Percentiles rank a stretch among this genome's conserved stretches.
Conservation (phyloP, 139 green algal genomes). For the Chlorella sorokiniana region DNA sequence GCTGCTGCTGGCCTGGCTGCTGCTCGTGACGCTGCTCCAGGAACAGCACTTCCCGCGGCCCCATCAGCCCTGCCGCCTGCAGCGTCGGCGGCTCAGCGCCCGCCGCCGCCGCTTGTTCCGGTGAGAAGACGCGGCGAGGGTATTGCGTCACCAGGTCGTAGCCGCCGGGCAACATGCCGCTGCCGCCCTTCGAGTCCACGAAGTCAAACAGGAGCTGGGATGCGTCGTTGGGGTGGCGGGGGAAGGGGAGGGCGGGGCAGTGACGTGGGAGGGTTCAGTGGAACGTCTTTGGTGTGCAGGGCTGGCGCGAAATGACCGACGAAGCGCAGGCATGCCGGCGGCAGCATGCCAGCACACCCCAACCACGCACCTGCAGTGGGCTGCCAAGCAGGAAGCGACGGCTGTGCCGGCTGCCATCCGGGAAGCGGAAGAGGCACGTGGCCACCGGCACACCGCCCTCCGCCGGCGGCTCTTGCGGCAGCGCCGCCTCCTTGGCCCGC, state of each 20-base stretch:
- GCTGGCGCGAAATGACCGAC: neutral
- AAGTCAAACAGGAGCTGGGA: constrained; percentile 73
- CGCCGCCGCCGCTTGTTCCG: neutral
- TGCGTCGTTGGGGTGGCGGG: too few relatives aligned
- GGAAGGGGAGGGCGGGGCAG: neutral
- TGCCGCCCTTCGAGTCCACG: constrained; percentile 57
- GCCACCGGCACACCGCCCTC: constrained; percentile 15
- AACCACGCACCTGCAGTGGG: constrained; percentile 25
- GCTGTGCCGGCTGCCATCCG: constrained; percentile 59
- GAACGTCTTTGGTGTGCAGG: neutral
- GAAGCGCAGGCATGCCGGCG: neutral
- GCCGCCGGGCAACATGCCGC: constrained; percentile 24
- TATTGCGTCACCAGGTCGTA: constrained; percentile 76
- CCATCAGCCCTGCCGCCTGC: constrained; percentile 42
- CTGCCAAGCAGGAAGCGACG: constrained; percentile 60
- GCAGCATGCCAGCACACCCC: neutral
- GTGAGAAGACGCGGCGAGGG: constrained; percentile 59
- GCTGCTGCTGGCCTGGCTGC: neutral
- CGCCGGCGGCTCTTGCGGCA: constrained; percentile 58
- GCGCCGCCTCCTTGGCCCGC: constrained; percentile 39
- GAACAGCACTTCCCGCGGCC: constrained; percentile 44
- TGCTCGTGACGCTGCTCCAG: constrained; percentile 35
- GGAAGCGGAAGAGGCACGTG: constrained; percentile 68
- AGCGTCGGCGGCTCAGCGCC: constrained; percentile 24
- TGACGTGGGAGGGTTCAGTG: neutral